phyloP scores from a whole-genome alignment of 2,329 filamentous ascomycete species.

The Tolypocladium endophyticum region DNA sequence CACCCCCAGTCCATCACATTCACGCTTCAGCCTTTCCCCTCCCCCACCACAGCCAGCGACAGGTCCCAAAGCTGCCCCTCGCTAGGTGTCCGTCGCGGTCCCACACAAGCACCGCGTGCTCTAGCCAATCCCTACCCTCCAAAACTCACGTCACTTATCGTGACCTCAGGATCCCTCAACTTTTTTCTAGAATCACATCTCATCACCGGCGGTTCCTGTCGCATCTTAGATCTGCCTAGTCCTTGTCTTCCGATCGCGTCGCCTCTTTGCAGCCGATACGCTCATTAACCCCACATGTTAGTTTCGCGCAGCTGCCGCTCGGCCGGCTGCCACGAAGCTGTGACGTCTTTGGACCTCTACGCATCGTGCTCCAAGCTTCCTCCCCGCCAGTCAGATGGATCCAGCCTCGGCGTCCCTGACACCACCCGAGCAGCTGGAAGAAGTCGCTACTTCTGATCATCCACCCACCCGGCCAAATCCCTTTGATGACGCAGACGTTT shows the following conservation, averaged over 20 bases:
- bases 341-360: conserved; percentile 36
- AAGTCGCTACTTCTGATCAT: conserved; percentile 52
- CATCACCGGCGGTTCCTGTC: conserved; percentile 1
- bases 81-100: conserved; percentile 11
- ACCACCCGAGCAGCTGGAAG: conserved; percentile 33
- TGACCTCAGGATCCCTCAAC: neutral
- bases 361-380: conserved; percentile 24
- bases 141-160: conserved; percentile 7
- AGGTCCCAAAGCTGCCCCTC: conserved; percentile 1
- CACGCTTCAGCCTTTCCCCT: neutral
- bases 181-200: neutral
- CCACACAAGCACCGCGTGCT: conserved; percentile 25
- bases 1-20: neutral
- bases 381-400: conserved; percentile 42
- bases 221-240: neutral
- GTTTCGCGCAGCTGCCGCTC: conserved; percentile 40
- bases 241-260: neutral
- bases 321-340: conserved; percentile 44
- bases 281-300: conserved; percentile 42
- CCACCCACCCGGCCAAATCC: conserved; percentile 53
- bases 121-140: conserved; percentile 21
- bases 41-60: neutral
- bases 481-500: conserved; percentile 47
- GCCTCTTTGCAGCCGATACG: conserved; percentile 4
- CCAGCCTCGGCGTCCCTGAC: conserved; percentile 37